A percentile compares a stretch with the other conserved stretches of the same genome.
These are phyloP conservation scores for Syzygium grande DNA, from an alignment of 345 rosid species.

Conservation along the genomic window DNA sequence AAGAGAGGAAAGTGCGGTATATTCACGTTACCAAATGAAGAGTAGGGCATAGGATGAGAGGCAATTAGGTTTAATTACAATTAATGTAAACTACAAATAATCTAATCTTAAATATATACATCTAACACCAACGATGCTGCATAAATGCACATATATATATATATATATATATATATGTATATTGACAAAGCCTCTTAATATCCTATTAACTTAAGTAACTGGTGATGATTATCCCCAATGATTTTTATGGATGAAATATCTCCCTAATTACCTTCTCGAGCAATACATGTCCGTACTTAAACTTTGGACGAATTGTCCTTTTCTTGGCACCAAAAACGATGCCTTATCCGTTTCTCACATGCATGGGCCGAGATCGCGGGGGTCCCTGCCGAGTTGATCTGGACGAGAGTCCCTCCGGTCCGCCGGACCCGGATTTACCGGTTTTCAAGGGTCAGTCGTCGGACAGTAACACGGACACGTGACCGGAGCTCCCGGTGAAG, in stretches of 20 bases:
- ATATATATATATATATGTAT: slow-evolving; percentile 25
- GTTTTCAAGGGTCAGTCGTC: not conserved
- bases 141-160: slow-evolving; percentile 19
- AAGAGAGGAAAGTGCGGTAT: too few species aligned
- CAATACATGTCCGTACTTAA: not conserved
- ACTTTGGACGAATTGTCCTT: not conserved
- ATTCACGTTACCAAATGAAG: too few species aligned
- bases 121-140: not conserved
- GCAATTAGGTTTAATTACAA: too few species aligned
- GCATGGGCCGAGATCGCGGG: not conserved
- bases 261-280: not conserved
- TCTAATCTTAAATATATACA: too few species aligned
- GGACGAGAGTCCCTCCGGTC: not conserved
- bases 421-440: not conserved
- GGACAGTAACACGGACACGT: not conserved
- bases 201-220: not conserved
- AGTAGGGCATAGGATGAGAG: too few species aligned
- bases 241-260: not conserved
- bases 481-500: not conserved
- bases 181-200: not conserved
- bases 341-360: not conserved
- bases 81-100: too few species aligned
- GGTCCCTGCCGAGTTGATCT: not conserved
- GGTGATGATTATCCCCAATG: not conserved
- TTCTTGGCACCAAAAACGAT: not conserved